These are phyloP conservation scores for Coccomyxa sp. DNA, from an alignment of 139 green algal species.

Conservation along the genomic window DNA sequence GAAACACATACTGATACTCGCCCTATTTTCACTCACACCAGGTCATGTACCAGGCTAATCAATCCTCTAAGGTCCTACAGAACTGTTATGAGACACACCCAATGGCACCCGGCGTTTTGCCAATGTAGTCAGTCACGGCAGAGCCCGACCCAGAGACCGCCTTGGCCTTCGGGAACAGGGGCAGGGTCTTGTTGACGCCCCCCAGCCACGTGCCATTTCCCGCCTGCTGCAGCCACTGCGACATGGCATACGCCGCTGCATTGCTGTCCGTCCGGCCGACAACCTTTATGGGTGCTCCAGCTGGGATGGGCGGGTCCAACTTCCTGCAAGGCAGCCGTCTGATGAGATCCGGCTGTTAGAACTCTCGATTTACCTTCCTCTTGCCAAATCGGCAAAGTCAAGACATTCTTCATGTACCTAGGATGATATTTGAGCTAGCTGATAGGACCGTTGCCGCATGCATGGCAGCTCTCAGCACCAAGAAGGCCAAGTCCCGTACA, in stretches of 20 bases:
- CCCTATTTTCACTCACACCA: no score
- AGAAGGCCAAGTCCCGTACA: no score
- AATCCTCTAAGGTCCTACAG: not conserved
- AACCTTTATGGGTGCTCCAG: not conserved
- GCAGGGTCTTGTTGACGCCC: conserved; percentile 7
- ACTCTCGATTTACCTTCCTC: no score
- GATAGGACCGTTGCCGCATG: no score
- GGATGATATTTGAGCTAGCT: no score
- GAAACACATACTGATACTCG: no score
- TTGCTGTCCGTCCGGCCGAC: not conserved
- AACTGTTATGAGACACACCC: not conserved
- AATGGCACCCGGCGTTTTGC: conserved; percentile 2
- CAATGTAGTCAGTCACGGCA: not conserved
- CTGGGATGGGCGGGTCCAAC: not conserved
- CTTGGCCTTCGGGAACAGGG: not conserved
- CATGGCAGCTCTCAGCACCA: no score
- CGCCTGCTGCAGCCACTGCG: not conserved
- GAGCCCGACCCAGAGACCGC: not conserved
- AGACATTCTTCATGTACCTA: no score
- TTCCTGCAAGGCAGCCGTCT: not conserved
- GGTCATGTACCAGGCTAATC: no score
- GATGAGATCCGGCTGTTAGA: no score
- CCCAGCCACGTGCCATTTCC: not conserved
- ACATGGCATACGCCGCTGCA: not conserved
- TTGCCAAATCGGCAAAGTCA: no score